Conservation (phyloP, 257 asterid species). For the Salvia hispanica region DNA sequence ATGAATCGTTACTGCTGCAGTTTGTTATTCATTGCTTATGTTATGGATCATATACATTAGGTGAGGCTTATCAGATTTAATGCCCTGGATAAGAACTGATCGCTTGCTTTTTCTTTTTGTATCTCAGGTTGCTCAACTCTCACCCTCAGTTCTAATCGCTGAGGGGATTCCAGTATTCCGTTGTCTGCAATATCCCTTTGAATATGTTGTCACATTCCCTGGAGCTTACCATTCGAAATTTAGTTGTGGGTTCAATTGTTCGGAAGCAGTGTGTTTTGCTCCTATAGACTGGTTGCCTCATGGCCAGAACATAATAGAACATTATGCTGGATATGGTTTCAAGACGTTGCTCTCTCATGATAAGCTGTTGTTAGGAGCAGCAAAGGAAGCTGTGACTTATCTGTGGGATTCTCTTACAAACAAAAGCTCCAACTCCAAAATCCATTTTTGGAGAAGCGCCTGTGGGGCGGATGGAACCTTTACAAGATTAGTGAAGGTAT, state of each 20-base stretch:
- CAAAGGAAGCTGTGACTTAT: constrained; percentile 55
- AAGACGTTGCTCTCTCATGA: constrained; percentile 74
- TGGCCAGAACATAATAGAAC: constrained; percentile 65
- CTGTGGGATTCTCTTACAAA: constrained; percentile 45
- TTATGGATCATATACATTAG: background rate
- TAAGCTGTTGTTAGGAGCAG: constrained; percentile 69
- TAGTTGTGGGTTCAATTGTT: constrained; percentile 79
- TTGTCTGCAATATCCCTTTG: constrained; percentile 67
- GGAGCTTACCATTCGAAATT: constrained; percentile 74
- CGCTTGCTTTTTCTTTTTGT: background rate
- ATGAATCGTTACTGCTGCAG: constrained; percentile 3
- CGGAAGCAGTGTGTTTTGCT: constrained; percentile 71
- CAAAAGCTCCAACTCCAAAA: constrained; percentile 29
- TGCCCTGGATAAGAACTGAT: too few species aligned
- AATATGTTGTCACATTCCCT: constrained; percentile 68
- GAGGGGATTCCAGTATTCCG: constrained; percentile 84
- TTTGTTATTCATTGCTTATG: constrained; percentile 7
- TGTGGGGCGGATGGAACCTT: constrained; percentile 59
- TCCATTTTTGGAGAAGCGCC: constrained; percentile 46
- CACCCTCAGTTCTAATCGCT: constrained; percentile 60
- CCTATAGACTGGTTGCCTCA: constrained; percentile 84
- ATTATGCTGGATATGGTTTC: constrained; percentile 50
- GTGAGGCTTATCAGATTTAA: too few species aligned
- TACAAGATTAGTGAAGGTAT: constrained; percentile 68
- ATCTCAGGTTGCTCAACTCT: constrained; percentile 62